Base-by-base conservation (phyloP, 257 asterid genomes). In the Asclepias syriaca region DNA sequence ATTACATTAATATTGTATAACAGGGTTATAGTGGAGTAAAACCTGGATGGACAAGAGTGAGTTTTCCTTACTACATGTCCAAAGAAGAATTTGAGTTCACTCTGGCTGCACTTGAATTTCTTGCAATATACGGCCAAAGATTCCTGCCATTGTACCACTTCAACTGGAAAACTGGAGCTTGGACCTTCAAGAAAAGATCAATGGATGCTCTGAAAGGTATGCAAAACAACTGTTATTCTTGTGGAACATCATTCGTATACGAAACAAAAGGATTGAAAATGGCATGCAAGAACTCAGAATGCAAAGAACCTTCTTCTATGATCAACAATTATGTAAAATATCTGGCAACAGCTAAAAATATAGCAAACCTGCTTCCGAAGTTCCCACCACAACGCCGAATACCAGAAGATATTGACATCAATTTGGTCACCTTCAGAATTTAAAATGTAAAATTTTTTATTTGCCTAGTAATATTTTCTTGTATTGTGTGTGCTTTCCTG, bases 31-130 rank as follows among this genome's bases (percentile, higher is more conserved):
- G 24, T 13, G 96, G 96, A 60, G 78, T 82, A 40, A 90, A 88
- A 82, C 93, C 90, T 0, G 96, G 96, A 70, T 90, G 96, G 96
- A 84, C 96, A 67, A 82, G 96, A 65, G 86, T 90, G 68, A 88
- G 95, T 81, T 86, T 90, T 65, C 89, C 95, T 2, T 88, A 86
- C 82, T 85, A 90, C 85, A 86, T 85, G 96, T 80, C 89, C 3
- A 73, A 78, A 75, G 88, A 81, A 53, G 95, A 88, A 82, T 81
- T 88, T 21, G 85, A 86, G 70, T 88, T 88, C 73, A 83, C 81
- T 66, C 43, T 88, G 4, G 73, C 83, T 46, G 87, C 94, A 54
- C 60, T 89, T 0, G 91, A 91, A 60, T 91, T 87, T 80, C 29
- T 87, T 40, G 83, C 92, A 3, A 65, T 65, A 8, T 90, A 88